These are phyloP conservation scores for Graphilbum ipis-grandicollis DNA, from an alignment of 2,329 filamentous ascomycete species.

Conservation along the genomic window DNA sequence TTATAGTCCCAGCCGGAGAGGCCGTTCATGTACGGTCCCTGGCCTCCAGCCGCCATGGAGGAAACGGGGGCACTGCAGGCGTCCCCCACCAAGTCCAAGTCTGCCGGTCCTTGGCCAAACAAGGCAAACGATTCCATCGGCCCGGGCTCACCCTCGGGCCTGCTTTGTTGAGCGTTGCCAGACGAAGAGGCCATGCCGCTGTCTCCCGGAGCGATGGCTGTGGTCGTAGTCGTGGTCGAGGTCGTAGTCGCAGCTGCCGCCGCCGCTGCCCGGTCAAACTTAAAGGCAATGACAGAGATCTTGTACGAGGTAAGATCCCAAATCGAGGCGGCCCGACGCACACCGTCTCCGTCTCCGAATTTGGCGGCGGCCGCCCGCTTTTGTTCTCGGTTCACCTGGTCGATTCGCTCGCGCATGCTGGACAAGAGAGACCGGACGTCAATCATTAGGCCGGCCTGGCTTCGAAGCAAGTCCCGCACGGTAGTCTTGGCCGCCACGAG, in stretches of 20 bases:
- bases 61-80: too few relatives aligned
- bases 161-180: too few relatives aligned
- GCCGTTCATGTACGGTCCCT: not conserved
- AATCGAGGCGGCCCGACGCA: conserved; percentile 23
- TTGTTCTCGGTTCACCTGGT: conserved; percentile 22
- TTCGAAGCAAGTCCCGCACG: too few relatives aligned
- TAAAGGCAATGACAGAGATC: conserved; percentile 25
- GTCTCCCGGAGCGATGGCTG: too few relatives aligned
- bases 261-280: conserved; percentile 19
- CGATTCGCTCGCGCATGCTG: conserved; percentile 22
- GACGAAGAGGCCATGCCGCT: too few relatives aligned
- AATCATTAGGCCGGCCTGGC: conserved; percentile 24
- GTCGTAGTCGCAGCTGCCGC: not conserved
- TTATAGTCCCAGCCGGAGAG: conserved; percentile 6
- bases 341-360: conserved; percentile 12
- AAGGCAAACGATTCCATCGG: too few relatives aligned
- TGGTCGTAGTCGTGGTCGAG: too few relatives aligned
- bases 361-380: conserved; percentile 12
- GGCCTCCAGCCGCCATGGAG: too few relatives aligned
- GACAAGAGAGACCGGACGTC: conserved; percentile 26
- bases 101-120: too few relatives aligned
- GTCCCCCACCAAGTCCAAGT: too few relatives aligned
- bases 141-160: too few relatives aligned
- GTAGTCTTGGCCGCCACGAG: too few relatives aligned
- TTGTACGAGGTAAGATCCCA: conserved; percentile 32